Evolutionary conservation across 2,329 filamentous ascomycete genomes (phyloP).

Genomic region (Fusarium compactum): DNA sequence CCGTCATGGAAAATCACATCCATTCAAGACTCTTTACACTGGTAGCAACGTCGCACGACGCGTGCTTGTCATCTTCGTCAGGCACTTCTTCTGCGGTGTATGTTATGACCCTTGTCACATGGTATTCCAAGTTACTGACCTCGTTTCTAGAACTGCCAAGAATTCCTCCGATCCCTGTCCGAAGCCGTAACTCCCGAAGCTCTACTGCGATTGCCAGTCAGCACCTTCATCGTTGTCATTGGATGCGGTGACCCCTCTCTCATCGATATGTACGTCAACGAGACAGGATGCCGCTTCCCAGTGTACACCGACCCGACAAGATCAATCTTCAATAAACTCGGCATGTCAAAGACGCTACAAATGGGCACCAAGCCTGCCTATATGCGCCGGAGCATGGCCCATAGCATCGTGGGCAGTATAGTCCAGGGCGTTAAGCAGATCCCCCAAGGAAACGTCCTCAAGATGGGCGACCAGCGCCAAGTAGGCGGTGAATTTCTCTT

Average conservation of each 20-base stretch:
- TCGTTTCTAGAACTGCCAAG: constrained; percentile 74
- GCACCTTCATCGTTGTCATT: constrained; percentile 75
- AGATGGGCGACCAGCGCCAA: constrained; percentile 74
- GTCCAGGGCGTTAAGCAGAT: constrained; percentile 71
- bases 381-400: constrained; percentile 66
- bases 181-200: constrained; percentile 65
- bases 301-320: constrained; percentile 81
- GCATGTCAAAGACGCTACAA: constrained; percentile 74
- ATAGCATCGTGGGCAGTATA: constrained; percentile 64
- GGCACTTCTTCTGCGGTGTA: constrained; percentile 86
- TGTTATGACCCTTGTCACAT: constrained; percentile 50
- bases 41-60: constrained; percentile 65
- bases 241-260: constrained; percentile 78
- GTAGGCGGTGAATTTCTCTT: constrained; percentile 86
- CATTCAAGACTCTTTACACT: constrained; percentile 73
- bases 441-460: constrained; percentile 67
- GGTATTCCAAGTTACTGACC: constrained; percentile 31
- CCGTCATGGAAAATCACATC: constrained; percentile 67
- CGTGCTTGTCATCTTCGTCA: constrained; percentile 78
- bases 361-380: constrained; percentile 73
- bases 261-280: constrained; percentile 73
- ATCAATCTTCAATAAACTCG: constrained; percentile 74
- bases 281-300: constrained; percentile 76
- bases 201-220: constrained; percentile 64
- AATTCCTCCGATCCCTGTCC: constrained; percentile 75